Base-by-base conservation (phyloP, 352 stramenopile genomes). In the Phytophthora citricola region DNA sequence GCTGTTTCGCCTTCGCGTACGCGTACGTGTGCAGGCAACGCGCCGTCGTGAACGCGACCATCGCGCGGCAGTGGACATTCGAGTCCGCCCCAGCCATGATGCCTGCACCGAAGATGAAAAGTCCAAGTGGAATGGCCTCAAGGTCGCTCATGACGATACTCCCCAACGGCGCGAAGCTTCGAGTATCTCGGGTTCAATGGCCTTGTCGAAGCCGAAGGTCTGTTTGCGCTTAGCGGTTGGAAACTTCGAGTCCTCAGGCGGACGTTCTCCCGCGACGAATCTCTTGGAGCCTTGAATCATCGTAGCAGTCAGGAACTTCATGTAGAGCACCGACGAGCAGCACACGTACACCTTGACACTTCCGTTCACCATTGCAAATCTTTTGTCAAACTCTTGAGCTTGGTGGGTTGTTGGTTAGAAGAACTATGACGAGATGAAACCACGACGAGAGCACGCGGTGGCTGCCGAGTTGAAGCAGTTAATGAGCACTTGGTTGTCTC, bases 61-160 rank as follows among this genome's bases (percentile, higher is more conserved):
- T 69, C 17, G 76, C 73, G 15, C 36, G 71, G 20, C 44, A 45
- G 51, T 85, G 77, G 43, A 89, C 73, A 3, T 22, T 63, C 11
- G 70, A 41, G 65, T 84, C 75, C 22, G 55, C 65, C 14, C 66
- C 70, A 15, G 76, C 68, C 31, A 86, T 68, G 26, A 87, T 72
- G 11, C 77, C 78, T 5, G 54, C 74, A 22, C 60, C 81, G 40
- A 89, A 88, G 24, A 88, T 65, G 27, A 81, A 48, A 17, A 90
- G 76, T 47, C 69, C 78, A 2, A 89, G 50, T 3, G 83, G 83
- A 51, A 92, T 82, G n/a, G 72, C 76, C 63, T 90, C 81, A 39
- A 89, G 61, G 62, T 90, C 81, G 63, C 89, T 90, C 41, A 58
- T 57, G 8, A 89, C 60, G 53, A 90, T 87, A 58, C 66, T 71